Evolutionary conservation across 1,284 basidiomycete genomes (phyloP).

Genomic region (Malassezia obtusa): DNA sequence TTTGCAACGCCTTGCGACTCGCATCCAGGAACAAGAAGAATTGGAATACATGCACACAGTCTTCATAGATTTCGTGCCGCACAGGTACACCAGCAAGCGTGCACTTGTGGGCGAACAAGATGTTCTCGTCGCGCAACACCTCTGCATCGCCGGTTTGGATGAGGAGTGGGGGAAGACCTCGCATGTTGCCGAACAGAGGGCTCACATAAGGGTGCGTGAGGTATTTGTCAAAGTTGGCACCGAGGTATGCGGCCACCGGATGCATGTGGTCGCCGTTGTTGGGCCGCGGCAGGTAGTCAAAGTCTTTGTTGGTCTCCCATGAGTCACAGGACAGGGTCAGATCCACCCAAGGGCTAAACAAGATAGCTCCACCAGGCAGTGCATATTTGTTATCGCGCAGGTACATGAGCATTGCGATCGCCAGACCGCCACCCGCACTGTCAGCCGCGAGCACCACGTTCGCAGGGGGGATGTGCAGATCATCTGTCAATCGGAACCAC

Average conservation of each 20-base stretch:
- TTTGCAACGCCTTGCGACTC: conserved; percentile 46
- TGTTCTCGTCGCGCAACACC: conserved; percentile 82
- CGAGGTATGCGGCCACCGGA: conserved; percentile 83
- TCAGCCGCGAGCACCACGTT: conserved; percentile 64
- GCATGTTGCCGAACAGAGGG: conserved; percentile 80
- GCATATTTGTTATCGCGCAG: conserved; percentile 52
- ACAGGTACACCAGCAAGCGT: conserved; percentile 75
- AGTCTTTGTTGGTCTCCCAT: conserved; percentile 80
- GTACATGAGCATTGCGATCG: conserved; percentile 80
- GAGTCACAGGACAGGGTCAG: conserved; percentile 91
- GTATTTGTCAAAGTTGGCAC: conserved; percentile 68
- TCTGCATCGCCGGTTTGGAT: conserved; percentile 92
- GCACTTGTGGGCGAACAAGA: conserved; percentile 88
- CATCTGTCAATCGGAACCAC: conserved; percentile 76
- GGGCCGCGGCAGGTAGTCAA: conserved; percentile 50
- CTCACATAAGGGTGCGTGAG: conserved; percentile 88
- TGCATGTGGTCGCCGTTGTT: conserved; percentile 75
- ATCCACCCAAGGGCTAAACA: conserved; percentile 53
- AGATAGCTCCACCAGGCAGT: conserved; percentile 42
- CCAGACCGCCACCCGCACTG: conserved; percentile 82
- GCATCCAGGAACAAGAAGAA: conserved; percentile 47
- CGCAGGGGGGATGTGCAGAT: conserved; percentile 72
- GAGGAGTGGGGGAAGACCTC: conserved; percentile 75
- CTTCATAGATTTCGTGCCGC: conserved; percentile 83
- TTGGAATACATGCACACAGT: conserved; percentile 56